Base-by-base conservation (phyloP, 2,329 filamentous ascomycete genomes). In the Didymosphaeria variabile region DNA sequence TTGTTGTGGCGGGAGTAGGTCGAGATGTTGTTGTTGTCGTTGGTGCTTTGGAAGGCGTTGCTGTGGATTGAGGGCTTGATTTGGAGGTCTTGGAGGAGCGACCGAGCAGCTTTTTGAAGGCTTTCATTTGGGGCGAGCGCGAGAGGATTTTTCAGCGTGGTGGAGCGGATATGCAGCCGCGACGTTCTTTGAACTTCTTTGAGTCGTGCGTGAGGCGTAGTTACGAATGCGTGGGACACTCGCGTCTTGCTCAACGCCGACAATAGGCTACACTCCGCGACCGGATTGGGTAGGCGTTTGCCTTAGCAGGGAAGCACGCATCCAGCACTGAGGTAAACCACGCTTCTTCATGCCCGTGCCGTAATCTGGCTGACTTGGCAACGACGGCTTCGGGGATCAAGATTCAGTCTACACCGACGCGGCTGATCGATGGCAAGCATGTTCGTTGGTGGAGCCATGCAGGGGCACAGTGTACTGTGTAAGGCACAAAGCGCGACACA, bases 101-200 rank as follows among this genome's bases (percentile, higher is more conserved):
- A 31, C 17, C 6, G 52, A 55, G n/a, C 29, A 55, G 53, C 53
- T 55, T 46, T 38, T 55, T 55, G 31, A 55, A 46, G 10, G 53
- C 26, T 23, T 46, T 45, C 53, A 55, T 55, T 26, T 5, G 9
- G n/a, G 19, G 53, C 53, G 53, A 46, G 42, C 23, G 42, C 53
- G 42, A 55, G 40, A 32, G 29, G 23, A 55, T 55, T 55, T 36
- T 55, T 55, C 53, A 55, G 53, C 53, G 29, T 55, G 31, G 53
- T 47, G 53, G 40, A 55, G 53, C 31, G 26, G 38, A 55, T 34
- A 46, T 55, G 53, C 53, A 55, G 53, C 29, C 53, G n/a, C 42
- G n/a, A 23, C 26, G 29, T 55, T 46, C 53, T 55, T 55, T 36
- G n/a, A 26, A 36, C 21, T 46, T 55, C 53, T 46, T 26, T 45